These are phyloP conservation scores for Yamadazyma aaseri DNA, from an alignment of 1,139 yeast genomes.

Conservation along the genomic window DNA sequence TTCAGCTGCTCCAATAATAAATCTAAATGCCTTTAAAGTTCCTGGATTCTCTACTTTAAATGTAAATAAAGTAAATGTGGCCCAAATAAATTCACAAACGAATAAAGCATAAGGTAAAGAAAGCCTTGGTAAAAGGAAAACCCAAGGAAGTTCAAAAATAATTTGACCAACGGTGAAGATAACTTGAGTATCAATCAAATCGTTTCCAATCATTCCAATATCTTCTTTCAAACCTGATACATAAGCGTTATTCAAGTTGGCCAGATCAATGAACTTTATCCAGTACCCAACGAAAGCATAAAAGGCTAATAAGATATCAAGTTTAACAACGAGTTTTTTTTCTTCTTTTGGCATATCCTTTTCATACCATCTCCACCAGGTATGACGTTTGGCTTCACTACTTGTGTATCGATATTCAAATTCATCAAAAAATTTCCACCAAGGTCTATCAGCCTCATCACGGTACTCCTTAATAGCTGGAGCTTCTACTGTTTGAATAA, in stretches of 20 bases:
- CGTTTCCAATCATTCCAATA: slow-evolving; percentile 28
- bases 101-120: slow-evolving; percentile 25
- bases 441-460: slow-evolving; percentile 29
- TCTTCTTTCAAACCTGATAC: slow-evolving; percentile 27
- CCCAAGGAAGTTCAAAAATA: slow-evolving; percentile 26
- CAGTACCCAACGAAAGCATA: slow-evolving; percentile 28
- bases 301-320: slow-evolving; percentile 25
- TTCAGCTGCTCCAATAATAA: slow-evolving; percentile 28
- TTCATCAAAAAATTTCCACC: slow-evolving; percentile 33
- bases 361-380: slow-evolving; percentile 25
- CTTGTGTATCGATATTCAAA: slow-evolving; percentile 26
- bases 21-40: slow-evolving; percentile 27
- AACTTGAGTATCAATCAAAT: slow-evolving; percentile 29
- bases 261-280: slow-evolving; percentile 22
- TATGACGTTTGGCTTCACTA: slow-evolving; percentile 13
- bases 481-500: too few relatives aligned
- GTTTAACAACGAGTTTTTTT: slow-evolving; percentile 23
- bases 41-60: slow-evolving; percentile 17
- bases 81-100: slow-evolving; percentile 25
- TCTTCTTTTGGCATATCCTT: slow-evolving; percentile 19
- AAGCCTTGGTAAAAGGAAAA: slow-evolving; percentile 21
- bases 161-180: slow-evolving; percentile 26
- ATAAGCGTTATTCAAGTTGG: slow-evolving; percentile 29
- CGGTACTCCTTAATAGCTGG: slow-evolving; percentile 21
- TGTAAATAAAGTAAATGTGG: slow-evolving; percentile 23